These are phyloP conservation scores for Penicillium rolfsii DNA, from an alignment of 2,329 filamentous ascomycete genomes.

Conservation along the genomic window DNA sequence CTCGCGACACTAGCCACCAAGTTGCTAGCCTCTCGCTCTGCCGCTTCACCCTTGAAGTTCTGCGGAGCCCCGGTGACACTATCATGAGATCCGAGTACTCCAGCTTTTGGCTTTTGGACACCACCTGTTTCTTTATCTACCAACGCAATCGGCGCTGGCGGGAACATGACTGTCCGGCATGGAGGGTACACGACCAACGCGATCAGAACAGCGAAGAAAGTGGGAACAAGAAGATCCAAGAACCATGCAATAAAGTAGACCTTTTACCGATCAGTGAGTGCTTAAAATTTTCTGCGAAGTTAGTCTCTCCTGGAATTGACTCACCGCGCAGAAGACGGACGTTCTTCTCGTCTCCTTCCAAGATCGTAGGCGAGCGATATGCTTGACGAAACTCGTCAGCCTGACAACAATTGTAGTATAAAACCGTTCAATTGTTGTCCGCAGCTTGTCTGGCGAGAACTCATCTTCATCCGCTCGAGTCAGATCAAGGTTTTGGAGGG, in stretches of 20 bases:
- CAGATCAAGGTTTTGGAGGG: constrained; percentile 72
- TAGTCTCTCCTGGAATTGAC: constrained; percentile 18
- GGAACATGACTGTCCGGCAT: constrained; percentile 68
- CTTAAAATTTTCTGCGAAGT: neutral
- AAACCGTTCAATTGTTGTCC: constrained; percentile 74
- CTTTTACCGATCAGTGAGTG: constrained; percentile 28
- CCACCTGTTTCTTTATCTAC: constrained; percentile 72
- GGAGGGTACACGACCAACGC: constrained; percentile 68
- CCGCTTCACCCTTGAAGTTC: constrained; percentile 79
- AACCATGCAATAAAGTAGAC: constrained; percentile 69
- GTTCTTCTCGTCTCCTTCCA: constrained; percentile 77
- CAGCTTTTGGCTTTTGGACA: constrained; percentile 75
- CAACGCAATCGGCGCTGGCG: constrained; percentile 74
- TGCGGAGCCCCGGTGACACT: constrained; percentile 81
- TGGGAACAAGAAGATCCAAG: constrained; percentile 70
- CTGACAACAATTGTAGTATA: constrained; percentile 79
- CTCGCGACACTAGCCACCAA: constrained; percentile 74
- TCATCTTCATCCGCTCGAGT: constrained; percentile 82
- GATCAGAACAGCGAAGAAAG: constrained; percentile 62
- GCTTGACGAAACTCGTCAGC: constrained; percentile 69
- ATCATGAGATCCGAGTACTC: constrained; percentile 74
- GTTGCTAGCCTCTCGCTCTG: constrained; percentile 80
- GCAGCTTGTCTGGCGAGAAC: constrained; percentile 81
- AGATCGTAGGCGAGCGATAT: constrained; percentile 74
- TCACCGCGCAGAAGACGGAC: constrained; percentile 63